phyloP scores from a whole-genome alignment of 106 monocot genomes.

The Chionographis japonica region DNA sequence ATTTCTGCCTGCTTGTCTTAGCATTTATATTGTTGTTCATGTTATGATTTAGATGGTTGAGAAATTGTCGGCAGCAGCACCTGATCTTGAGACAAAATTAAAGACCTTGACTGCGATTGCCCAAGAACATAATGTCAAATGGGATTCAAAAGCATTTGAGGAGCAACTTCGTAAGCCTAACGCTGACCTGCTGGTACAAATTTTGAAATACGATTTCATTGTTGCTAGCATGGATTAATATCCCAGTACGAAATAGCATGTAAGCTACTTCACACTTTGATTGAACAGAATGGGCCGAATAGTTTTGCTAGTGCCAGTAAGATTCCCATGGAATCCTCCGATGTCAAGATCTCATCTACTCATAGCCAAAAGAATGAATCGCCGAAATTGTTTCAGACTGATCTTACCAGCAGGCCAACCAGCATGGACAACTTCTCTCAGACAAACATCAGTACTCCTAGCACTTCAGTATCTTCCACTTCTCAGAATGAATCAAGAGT shows the following conservation, averaged over 20 bases:
- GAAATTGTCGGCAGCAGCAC: constrained; percentile 75
- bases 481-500: constrained; percentile 10
- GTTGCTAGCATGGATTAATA: background rate
- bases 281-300: constrained; percentile 52
- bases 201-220: background rate
- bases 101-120: constrained; percentile 65
- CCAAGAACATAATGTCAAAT: constrained; percentile 67
- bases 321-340: constrained; percentile 13
- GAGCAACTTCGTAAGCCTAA: constrained; percentile 45
- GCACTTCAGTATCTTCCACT: constrained; percentile 1
- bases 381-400: constrained; percentile 15
- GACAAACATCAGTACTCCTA: constrained; percentile 2
- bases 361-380: constrained; percentile 13
- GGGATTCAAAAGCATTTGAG: constrained; percentile 71
- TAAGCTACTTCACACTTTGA: background rate
- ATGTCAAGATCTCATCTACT: constrained; percentile 6
- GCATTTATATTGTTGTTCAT: background rate
- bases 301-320: constrained; percentile 27
- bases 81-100: constrained; percentile 63
- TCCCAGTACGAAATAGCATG: no score
- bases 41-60: constrained; percentile 57
- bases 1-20: constrained; percentile 1
- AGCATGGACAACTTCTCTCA: constrained; percentile 8
- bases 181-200: constrained; percentile 55
- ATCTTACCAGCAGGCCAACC: background rate